Evolutionary conservation across 2,329 filamentous ascomycete species (phyloP).

Genomic region (Nigrospora sphaerica): DNA sequence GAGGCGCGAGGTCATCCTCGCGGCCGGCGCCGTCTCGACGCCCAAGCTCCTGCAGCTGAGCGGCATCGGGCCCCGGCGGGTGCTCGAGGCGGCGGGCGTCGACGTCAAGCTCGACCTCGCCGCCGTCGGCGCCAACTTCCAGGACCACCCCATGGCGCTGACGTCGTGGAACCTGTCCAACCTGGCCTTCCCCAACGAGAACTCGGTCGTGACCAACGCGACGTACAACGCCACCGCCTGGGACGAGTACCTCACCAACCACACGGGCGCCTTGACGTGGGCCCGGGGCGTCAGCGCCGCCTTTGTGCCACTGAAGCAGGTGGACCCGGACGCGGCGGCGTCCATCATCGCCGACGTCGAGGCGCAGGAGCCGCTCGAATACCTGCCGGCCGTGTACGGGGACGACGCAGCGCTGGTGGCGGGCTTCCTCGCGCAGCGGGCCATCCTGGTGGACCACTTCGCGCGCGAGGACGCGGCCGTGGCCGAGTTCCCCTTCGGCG

Average conservation of each 20-base stretch:
- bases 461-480: neutral
- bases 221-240: constrained; percentile 13
- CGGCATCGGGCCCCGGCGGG: constrained; percentile 16
- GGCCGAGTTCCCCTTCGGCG: constrained; percentile 1
- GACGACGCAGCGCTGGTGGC: constrained; percentile 11
- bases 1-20: constrained; percentile 16
- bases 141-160: constrained; percentile 12
- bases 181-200: constrained; percentile 1
- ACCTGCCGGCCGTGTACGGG: constrained; percentile 12
- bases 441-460: constrained; percentile 1
- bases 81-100: constrained; percentile 6
- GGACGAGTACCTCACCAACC: constrained; percentile 12
- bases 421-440: constrained; percentile 7
- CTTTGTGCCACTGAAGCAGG: constrained; percentile 13
- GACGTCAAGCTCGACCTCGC: constrained; percentile 7
- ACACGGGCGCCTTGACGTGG: constrained; percentile 15
- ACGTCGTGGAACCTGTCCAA: constrained; percentile 6
- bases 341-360: constrained; percentile 5
- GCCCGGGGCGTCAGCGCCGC: constrained; percentile 12
- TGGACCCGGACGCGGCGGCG: constrained; percentile 11
- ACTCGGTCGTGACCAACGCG: constrained; percentile 6
- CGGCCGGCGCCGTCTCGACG: constrained; percentile 16
- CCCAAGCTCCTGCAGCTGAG: constrained; percentile 31
- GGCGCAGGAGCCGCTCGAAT: constrained; percentile 8
- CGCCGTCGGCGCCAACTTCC: constrained; percentile 12